Conservation (phyloP, 2,329 filamentous ascomycete species). For the Ceratocystis eucalypticola region DNA sequence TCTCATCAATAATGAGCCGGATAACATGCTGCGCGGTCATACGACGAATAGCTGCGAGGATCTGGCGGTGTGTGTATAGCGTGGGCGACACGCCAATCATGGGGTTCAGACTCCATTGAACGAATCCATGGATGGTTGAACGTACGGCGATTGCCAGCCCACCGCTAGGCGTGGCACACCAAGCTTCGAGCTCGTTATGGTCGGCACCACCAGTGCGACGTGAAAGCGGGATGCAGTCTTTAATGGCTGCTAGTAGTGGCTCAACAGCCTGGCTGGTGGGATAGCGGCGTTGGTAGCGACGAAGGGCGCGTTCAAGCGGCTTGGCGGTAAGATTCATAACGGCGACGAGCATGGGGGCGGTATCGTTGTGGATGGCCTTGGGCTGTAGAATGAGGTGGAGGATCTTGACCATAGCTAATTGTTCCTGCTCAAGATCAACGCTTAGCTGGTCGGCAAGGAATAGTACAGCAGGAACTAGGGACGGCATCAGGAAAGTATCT, state of each 20-base stretch:
- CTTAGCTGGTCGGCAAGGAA: slow-evolving; percentile 61
- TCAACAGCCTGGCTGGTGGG: slow-evolving; percentile 57
- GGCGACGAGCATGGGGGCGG: slow-evolving; percentile 53
- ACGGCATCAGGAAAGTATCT: slow-evolving; percentile 68
- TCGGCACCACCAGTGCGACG: slow-evolving; percentile 50
- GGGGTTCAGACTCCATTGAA: slow-evolving; percentile 52
- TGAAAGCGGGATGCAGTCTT: slow-evolving; percentile 42
- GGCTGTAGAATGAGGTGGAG: slow-evolving; percentile 60
- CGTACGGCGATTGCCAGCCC: slow-evolving; percentile 46
- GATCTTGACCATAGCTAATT: slow-evolving; percentile 56
- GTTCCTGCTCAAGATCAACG: slow-evolving; percentile 48
- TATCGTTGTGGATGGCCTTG: slow-evolving; percentile 56
- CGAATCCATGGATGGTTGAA: slow-evolving; percentile 47
- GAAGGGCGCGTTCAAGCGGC: slow-evolving; percentile 52
- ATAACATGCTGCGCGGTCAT: slow-evolving; percentile 35
- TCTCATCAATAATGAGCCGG: slow-evolving; percentile 50
- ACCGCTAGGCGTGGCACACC: slow-evolving; percentile 43
- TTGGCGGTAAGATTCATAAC: slow-evolving; percentile 60
- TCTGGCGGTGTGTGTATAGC: slow-evolving; percentile 58
- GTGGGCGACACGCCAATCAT: slow-evolving; percentile 43
- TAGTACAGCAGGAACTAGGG: slow-evolving; percentile 56
- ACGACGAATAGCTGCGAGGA: slow-evolving; percentile 37
- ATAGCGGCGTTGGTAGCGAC: slow-evolving; percentile 51
- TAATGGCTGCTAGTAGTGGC: slow-evolving; percentile 52
- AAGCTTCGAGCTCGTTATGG: slow-evolving; percentile 54